Evolutionary conservation across 2,329 filamentous ascomycete genomes (phyloP).

Genomic region (Fusarium penzigii): DNA sequence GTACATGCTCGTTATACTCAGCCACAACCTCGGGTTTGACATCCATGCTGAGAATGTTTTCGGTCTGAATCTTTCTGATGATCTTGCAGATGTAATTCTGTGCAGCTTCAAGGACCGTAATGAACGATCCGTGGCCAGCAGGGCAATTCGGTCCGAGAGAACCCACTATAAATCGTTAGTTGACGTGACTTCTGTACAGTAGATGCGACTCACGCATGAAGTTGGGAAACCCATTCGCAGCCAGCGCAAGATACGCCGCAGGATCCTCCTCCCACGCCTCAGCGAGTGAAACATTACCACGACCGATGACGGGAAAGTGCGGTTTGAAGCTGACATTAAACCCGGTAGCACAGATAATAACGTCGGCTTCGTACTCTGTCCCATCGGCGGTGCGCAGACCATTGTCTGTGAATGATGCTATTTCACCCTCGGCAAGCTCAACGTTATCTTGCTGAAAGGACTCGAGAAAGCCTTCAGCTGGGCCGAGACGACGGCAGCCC

Average conservation of each 20-base stretch:
- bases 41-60: constrained; percentile 7
- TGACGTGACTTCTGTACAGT: background rate
- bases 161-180: background rate
- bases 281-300: constrained; percentile 13
- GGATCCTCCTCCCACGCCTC: constrained; percentile 29
- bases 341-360: constrained; percentile 14
- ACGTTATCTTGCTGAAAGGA: constrained; percentile 27
- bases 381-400: constrained; percentile 13
- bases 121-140: constrained; percentile 8
- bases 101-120: constrained; percentile 5
- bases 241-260: constrained; percentile 28
- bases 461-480: constrained; percentile 44
- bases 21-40: constrained; percentile 1
- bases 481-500: constrained; percentile 45
- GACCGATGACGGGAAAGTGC: constrained; percentile 24
- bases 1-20: constrained; percentile 8
- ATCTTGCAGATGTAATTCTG: constrained; percentile 10
- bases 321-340: constrained; percentile 31
- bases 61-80: constrained; percentile 11
- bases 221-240: constrained; percentile 31
- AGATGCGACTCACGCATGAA: constrained; percentile 7
- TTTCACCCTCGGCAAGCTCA: constrained; percentile 11
- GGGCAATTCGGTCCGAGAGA: constrained; percentile 7
- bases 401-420: constrained; percentile 6
- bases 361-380: constrained; percentile 9